These are phyloP conservation scores for Sugiyamaella japonica DNA, from an alignment of 1,139 yeast genomes.

Conservation along the genomic window DNA sequence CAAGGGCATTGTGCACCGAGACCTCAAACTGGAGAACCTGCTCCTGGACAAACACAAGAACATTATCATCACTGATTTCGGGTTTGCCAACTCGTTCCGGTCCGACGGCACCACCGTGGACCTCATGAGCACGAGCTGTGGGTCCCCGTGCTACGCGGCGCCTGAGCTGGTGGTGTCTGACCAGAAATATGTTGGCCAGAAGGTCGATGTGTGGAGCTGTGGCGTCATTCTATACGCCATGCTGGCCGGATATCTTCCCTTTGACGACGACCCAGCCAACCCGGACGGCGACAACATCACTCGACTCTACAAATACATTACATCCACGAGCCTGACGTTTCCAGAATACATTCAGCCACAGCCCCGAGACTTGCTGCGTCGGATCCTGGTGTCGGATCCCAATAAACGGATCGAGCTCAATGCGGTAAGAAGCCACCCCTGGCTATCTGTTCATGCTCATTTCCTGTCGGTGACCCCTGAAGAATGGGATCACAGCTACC, in stretches of 20 bases:
- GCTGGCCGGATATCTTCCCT: slow-evolving; percentile 96
- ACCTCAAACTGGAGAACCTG: slow-evolving; percentile 68
- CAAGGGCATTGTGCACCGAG: slow-evolving; percentile 80
- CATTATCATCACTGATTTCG: slow-evolving; percentile 78
- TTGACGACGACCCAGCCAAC: slow-evolving; percentile 95
- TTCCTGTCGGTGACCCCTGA: slow-evolving; percentile 80
- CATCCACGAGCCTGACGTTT: slow-evolving; percentile 86
- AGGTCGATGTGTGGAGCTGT: slow-evolving; percentile 95
- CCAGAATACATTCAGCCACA: slow-evolving; percentile 92
- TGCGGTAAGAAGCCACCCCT: slow-evolving; percentile 76
- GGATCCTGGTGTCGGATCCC: slow-evolving; percentile 87
- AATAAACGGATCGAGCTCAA: slow-evolving; percentile 65
- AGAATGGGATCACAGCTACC: slow-evolving; percentile 69
- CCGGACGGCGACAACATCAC: slow-evolving; percentile 96
- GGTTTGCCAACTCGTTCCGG: slow-evolving; percentile 87
- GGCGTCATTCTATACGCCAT: slow-evolving; percentile 95
- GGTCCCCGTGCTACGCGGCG: slow-evolving; percentile 98
- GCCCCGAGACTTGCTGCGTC: slow-evolving; percentile 86
- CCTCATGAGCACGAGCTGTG: slow-evolving; percentile 93
- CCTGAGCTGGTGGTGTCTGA: slow-evolving; percentile 92
- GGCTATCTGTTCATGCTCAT: slow-evolving; percentile 81
- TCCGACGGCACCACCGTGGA: slow-evolving; percentile 22
- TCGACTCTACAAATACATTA: slow-evolving; percentile 84
- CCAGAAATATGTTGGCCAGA: slow-evolving; percentile 86
- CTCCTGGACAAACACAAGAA: slow-evolving; percentile 77